A percentile compares a stretch with the other conserved stretches of the same genome.
These are phyloP conservation scores for Cladorrhinum samala DNA, from an alignment of 495 filamentous ascomycete genomes.

Conservation along the genomic window DNA sequence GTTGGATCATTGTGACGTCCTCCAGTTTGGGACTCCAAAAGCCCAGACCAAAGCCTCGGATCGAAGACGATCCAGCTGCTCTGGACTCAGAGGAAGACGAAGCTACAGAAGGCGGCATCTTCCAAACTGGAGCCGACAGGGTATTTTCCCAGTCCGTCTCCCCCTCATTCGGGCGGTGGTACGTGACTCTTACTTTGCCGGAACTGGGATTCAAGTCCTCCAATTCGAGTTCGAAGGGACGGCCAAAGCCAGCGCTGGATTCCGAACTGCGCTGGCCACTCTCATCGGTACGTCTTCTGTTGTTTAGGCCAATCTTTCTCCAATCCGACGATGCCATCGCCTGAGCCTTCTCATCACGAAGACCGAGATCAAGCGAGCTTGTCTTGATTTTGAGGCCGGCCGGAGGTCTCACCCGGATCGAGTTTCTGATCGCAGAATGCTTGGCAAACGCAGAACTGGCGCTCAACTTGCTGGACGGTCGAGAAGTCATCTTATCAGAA, in stretches of 20 bases:
- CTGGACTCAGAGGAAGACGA: neutral
- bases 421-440: slow-evolving; percentile 2
- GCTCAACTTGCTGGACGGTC: neutral
- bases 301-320: slow-evolving; percentile 12
- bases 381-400: slow-evolving; percentile 13
- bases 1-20: slow-evolving; percentile 11
- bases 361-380: slow-evolving; percentile 3
- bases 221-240: slow-evolving; percentile 5
- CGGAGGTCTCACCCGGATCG: slow-evolving; percentile 6
- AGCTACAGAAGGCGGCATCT: neutral
- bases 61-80: neutral
- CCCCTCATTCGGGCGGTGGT: slow-evolving; percentile 7
- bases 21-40: neutral
- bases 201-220: slow-evolving; percentile 3
- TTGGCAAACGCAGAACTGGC: neutral
- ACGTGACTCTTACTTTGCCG: neutral
- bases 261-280: slow-evolving; percentile 2
- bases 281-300: neutral
- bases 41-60: neutral
- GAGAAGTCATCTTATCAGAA: slow-evolving; percentile 10
- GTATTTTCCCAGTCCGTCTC: slow-evolving; percentile 18
- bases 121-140: slow-evolving; percentile 15
- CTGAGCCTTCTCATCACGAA: slow-evolving; percentile 14
- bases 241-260: slow-evolving; percentile 3
- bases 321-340: slow-evolving; percentile 24